A percentile compares a stretch with the other conserved stretches of the same genome.
Conservation (phyloP, 176 grass and related monocot species). For the Hordeum marinum region DNA sequence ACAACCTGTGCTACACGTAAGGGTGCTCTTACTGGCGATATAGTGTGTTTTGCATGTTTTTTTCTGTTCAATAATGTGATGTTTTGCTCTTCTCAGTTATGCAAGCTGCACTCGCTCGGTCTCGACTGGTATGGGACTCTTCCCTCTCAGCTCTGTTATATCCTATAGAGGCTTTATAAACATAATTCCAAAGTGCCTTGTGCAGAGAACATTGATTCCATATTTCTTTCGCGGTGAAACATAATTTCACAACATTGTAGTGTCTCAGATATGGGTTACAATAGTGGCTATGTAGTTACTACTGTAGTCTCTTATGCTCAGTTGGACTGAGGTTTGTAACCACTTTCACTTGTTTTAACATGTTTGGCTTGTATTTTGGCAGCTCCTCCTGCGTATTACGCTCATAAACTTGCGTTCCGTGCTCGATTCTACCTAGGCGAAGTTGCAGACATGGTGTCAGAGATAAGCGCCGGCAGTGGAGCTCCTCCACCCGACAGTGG, state of each 20-base stretch:
- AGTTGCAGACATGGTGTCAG: background rate
- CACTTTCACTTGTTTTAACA: background rate
- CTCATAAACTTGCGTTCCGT: slow-evolving; percentile 63
- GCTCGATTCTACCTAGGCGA: slow-evolving; percentile 50
- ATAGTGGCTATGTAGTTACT: background rate
- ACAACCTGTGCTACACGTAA: slow-evolving; percentile 82
- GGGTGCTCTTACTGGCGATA: background rate
- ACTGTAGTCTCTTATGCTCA: background rate
- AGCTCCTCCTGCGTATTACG: slow-evolving; percentile 78
- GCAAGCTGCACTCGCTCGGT: slow-evolving; percentile 72
- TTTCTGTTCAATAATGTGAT: background rate
- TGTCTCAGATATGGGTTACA: background rate
- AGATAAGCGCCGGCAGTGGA: background rate
- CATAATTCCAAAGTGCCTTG: background rate
- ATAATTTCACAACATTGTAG: background rate
- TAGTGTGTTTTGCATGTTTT: background rate
- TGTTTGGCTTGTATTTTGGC: background rate
- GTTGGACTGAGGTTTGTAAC: background rate
- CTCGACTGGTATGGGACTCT: slow-evolving; percentile 57
- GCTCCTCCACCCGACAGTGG: background rate
- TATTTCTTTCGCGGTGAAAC: no score
- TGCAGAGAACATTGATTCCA: background rate
- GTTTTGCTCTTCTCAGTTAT: slow-evolving; percentile 40
- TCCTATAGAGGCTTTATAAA: background rate
- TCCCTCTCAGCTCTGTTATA: background rate